A percentile compares a stretch with the other conserved stretches of the same genome.
phyloP scores from a whole-genome alignment of 495 filamentous ascomycete species.

The Bacidia rubella region DNA sequence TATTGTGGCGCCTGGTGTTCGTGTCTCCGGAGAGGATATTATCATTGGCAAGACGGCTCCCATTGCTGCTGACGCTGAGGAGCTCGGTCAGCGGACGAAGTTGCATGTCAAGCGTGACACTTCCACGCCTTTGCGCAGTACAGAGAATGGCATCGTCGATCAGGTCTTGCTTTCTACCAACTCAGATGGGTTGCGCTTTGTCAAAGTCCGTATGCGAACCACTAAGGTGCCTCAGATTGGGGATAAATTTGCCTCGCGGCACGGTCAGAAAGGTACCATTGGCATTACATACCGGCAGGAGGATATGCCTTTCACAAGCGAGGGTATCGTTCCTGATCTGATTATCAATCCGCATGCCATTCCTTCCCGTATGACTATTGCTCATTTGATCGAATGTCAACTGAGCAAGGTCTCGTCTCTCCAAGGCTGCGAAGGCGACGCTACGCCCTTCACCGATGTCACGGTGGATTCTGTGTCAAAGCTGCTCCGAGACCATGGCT shows the following conservation, averaged over 20 bases:
- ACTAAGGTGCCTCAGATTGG: constrained; percentile 98
- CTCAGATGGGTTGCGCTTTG: constrained; percentile 75
- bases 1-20: constrained; percentile 79
- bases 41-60: constrained; percentile 98
- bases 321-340: constrained; percentile 84
- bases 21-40: constrained; percentile 94
- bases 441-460: constrained; percentile 95
- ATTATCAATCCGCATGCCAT: constrained; percentile 99
- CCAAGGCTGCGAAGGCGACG: constrained; percentile 87
- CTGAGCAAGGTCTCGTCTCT: constrained; percentile 87
- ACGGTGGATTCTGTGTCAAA: constrained; percentile 89
- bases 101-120: constrained; percentile 86
- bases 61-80: constrained; percentile 79
- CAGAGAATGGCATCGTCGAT: constrained; percentile 93
- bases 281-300: constrained; percentile 95
- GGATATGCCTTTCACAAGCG: constrained; percentile 94
- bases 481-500: constrained; percentile 80
- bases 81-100: constrained; percentile 82
- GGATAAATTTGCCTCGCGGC: constrained; percentile 97
- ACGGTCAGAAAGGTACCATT: constrained; percentile 98
- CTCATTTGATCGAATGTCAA: constrained; percentile 98
- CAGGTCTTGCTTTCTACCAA: constrained; percentile 87
- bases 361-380: constrained; percentile 99
- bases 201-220: constrained; percentile 92
- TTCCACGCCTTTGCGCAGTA: constrained; percentile 85